A percentile compares a stretch with the other conserved stretches of the same genome.
Evolutionary conservation across 208 protist genomes (phyloP).

Genomic region (Acanthamoeba sp.): DNA sequence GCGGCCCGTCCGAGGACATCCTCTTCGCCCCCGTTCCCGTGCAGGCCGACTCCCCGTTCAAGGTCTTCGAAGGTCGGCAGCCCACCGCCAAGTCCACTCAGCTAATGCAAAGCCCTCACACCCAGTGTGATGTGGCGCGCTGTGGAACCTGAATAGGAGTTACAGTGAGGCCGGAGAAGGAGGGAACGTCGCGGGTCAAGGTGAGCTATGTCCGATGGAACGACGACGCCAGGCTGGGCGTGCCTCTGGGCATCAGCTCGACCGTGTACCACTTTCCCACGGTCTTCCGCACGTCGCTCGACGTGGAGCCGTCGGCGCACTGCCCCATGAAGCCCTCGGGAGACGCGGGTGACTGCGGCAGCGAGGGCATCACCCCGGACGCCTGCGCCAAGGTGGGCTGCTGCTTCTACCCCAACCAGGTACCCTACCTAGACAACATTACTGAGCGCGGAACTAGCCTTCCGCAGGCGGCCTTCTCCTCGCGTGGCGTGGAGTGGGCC

Average conservation of each 20-base stretch:
- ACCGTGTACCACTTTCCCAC: constrained; percentile 68
- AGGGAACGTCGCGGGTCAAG: constrained; percentile 23
- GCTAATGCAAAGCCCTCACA: not conserved
- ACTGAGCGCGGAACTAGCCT: too few species aligned
- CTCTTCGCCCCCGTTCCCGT: not conserved
- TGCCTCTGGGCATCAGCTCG: constrained; percentile 5
- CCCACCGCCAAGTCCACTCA: not conserved
- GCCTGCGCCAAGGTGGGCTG: constrained; percentile 41
- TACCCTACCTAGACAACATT: not conserved
- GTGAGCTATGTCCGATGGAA: constrained; percentile 53
- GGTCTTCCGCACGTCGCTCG: constrained; percentile 35
- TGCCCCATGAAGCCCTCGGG: not conserved
- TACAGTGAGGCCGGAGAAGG: constrained; percentile 37
- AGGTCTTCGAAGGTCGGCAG: constrained; percentile 20
- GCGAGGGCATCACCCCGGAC: constrained; percentile 22
- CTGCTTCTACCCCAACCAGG: constrained; percentile 57
- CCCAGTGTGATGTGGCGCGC: not conserved
- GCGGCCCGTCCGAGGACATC: constrained; percentile 66
- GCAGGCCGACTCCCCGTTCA: not conserved
- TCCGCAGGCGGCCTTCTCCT: too few species aligned
- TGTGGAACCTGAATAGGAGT: not conserved
- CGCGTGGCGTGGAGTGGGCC: too few species aligned
- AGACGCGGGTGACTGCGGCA: constrained; percentile 15
- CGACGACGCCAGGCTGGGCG: not conserved
- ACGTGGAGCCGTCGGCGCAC: not conserved